A percentile compares a stretch with the other conserved stretches of the same genome.
phyloP scores from a whole-genome alignment of 805 yeast species.

The Yamadazyma olivae region DNA sequence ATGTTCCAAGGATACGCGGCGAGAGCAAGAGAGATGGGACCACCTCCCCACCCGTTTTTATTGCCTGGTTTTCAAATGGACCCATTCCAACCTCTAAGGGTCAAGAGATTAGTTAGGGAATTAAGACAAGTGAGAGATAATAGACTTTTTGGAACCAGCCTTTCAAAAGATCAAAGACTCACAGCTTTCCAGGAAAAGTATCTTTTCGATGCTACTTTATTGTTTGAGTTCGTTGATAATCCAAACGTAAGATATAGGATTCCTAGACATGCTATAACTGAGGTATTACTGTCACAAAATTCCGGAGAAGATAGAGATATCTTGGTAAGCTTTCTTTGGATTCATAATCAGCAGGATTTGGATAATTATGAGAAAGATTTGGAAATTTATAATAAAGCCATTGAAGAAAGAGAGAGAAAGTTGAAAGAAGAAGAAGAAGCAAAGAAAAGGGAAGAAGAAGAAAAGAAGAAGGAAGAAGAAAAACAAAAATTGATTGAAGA shows the following conservation, averaged over 20 bases:
- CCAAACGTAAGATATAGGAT: conserved; percentile 68
- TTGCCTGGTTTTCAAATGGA: conserved; percentile 10
- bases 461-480: conserved; percentile 17
- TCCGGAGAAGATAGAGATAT: conserved; percentile 35
- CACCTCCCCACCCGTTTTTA: conserved; percentile 31
- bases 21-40: conserved; percentile 76
- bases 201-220: conserved; percentile 63
- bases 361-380: conserved; percentile 41
- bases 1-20: conserved; percentile 80
- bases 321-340: conserved; percentile 45
- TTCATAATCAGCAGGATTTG: conserved; percentile 50
- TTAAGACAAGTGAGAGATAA: conserved; percentile 18
- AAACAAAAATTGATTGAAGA: conserved; percentile 12
- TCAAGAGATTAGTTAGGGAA: conserved; percentile 18
- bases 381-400: conserved; percentile 25
- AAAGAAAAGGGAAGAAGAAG: conserved; percentile 23
- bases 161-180: conserved; percentile 51
- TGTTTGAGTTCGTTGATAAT: conserved; percentile 83
- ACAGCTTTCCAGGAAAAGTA: conserved; percentile 79
- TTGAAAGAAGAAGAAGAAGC: conserved; percentile 22
- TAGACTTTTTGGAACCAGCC: conserved; percentile 12
- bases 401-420: conserved; percentile 25
- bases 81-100: conserved; percentile 26
- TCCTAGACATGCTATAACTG: conserved; percentile 77
- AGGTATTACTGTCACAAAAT: conserved; percentile 37